phyloP scores from a whole-genome alignment of 2,329 filamentous ascomycete species.

The Cephalotrichum gorgonifer region DNA sequence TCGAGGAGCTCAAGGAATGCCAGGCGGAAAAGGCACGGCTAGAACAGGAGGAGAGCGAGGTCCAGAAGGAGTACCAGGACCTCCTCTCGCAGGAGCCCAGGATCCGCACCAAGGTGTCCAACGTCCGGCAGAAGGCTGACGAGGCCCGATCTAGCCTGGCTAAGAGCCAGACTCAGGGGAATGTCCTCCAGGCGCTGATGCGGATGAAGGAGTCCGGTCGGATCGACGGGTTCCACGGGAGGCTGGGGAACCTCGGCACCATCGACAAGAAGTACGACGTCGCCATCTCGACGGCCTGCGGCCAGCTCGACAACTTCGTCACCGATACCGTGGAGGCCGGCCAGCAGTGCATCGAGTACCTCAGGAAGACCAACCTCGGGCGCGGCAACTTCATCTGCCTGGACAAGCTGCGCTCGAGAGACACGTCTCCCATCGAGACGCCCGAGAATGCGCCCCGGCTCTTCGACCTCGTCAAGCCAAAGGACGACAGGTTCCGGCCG shows the following conservation, averaged over 20 bases:
- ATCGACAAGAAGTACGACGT: constrained; percentile 94
- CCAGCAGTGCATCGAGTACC: constrained; percentile 95
- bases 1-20: constrained; percentile 64
- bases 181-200: constrained; percentile 85
- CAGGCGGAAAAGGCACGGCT: constrained; percentile 62
- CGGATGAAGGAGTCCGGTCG: constrained; percentile 90
- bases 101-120: constrained; percentile 74
- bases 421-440: constrained; percentile 71
- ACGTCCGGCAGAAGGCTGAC: constrained; percentile 86
- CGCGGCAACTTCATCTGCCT: constrained; percentile 95
- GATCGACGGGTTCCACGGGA: constrained; percentile 93
- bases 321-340: constrained; percentile 93
- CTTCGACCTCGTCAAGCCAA: constrained; percentile 85
- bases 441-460: constrained; percentile 86
- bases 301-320: constrained; percentile 87
- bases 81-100: constrained; percentile 70
- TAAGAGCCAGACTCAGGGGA: constrained; percentile 84
- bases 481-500: constrained; percentile 75
- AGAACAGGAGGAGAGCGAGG: constrained; percentile 62
- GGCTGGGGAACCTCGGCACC: constrained; percentile 84
- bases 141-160: constrained; percentile 87
- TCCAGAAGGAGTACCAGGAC: constrained; percentile 62
- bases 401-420: constrained; percentile 71
- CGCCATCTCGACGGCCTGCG: constrained; percentile 95
- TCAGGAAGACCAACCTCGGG: constrained; percentile 94